Conservation (phyloP, 1,139 yeast genomes). For the Candida neerlandica region DNA sequence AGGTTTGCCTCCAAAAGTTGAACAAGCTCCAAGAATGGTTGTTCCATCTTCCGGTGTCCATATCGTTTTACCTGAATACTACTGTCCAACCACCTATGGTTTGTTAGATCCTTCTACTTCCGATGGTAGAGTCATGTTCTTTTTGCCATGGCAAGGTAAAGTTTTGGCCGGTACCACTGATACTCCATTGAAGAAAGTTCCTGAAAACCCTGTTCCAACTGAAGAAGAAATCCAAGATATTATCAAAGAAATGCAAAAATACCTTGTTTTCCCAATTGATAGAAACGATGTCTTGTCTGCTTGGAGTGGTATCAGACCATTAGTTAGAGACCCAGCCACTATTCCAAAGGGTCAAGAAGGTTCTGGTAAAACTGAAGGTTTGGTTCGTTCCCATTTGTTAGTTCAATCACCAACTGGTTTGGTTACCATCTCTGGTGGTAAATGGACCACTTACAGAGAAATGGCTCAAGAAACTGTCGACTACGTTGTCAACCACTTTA, state of each 20-base stretch:
- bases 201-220: conserved; percentile 81
- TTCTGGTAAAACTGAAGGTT: conserved; percentile 66
- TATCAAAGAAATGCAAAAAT: conserved; percentile 83
- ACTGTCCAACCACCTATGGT: conserved; percentile 88
- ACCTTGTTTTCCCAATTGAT: conserved; percentile 84
- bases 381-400: conserved; percentile 88
- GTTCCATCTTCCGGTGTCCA: conserved; percentile 96
- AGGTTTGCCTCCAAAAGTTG: conserved; percentile 60
- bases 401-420: conserved; percentile 68
- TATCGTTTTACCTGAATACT: conserved; percentile 87
- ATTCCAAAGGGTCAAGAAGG: conserved; percentile 50
- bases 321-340: conserved; percentile 82
- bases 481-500: conserved; percentile 59
- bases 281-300: conserved; percentile 92
- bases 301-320: conserved; percentile 96
- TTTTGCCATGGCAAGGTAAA: conserved; percentile 97
- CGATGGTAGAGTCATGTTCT: conserved; percentile 96
- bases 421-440: conserved; percentile 93
- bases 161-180: conserved; percentile 97
- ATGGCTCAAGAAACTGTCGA: conserved; percentile 96
- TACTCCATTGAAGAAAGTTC: conserved; percentile 72
- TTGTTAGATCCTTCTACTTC: conserved; percentile 88
- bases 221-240: conserved; percentile 92
- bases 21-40: conserved; percentile 69
- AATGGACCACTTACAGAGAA: conserved; percentile 98